Evolutionary conservation across 202 grass and related monocot genomes (phyloP).

Genomic region (Bolboschoenoplectus hybrid): DNA sequence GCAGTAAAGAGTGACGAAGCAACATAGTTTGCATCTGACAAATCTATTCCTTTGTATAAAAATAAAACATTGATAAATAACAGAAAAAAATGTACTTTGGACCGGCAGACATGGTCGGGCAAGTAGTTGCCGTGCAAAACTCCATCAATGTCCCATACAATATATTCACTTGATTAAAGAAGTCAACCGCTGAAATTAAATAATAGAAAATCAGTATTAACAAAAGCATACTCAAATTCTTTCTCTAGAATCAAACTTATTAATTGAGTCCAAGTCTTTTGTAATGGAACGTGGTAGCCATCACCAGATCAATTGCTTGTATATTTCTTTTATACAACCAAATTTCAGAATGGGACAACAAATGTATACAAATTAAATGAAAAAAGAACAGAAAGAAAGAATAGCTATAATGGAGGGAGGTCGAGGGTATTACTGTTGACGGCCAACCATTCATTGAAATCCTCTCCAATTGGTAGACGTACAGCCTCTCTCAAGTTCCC

Average conservation of each 20-base stretch:
- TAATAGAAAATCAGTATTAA: slow-evolving; percentile 29
- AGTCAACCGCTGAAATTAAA: slow-evolving; percentile 77
- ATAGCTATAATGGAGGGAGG: slow-evolving; percentile 13
- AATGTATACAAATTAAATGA: background rate
- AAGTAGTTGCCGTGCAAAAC: slow-evolving; percentile 84
- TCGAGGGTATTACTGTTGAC: slow-evolving; percentile 68
- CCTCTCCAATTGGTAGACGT: slow-evolving; percentile 75
- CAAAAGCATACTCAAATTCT: background rate
- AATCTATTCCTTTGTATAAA: background rate
- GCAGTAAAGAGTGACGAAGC: background rate
- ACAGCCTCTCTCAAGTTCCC: slow-evolving; percentile 84
- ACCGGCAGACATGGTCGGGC: slow-evolving; percentile 89
- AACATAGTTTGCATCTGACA: background rate
- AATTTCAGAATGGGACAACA: background rate
- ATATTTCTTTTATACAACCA: slow-evolving; percentile 1
- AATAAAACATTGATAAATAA: background rate
- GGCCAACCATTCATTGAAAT: slow-evolving; percentile 87
- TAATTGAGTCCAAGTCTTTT: slow-evolving; percentile 8
- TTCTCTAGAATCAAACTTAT: background rate
- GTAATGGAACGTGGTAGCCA: slow-evolving; percentile 19
- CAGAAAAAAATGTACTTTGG: slow-evolving; percentile 58
- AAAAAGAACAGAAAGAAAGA: background rate
- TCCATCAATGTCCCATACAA: slow-evolving; percentile 88
- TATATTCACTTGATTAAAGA: slow-evolving; percentile 95
- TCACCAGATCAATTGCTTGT: background rate